phyloP scores from a whole-genome alignment of 202 grass and related monocot species.

The Elaeis oleifera region DNA sequence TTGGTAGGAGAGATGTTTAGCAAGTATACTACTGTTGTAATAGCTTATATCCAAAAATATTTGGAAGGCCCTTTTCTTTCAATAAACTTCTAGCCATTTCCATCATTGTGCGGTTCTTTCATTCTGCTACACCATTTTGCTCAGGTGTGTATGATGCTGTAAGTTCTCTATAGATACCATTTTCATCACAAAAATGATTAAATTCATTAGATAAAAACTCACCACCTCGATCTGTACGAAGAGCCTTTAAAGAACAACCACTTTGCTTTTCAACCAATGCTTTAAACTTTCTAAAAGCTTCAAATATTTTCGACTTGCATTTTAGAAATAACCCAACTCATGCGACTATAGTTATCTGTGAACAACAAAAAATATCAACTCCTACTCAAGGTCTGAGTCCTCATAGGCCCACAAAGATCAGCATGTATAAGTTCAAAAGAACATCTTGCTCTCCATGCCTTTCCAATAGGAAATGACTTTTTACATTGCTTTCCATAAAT shows the following conservation, averaged over 20 bases:
- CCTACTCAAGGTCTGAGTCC: too few species aligned
- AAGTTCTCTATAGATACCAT: not conserved
- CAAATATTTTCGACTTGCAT: too few species aligned
- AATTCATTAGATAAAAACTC: too few species aligned
- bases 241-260: too few species aligned
- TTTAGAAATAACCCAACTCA: too few species aligned
- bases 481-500: not conserved
- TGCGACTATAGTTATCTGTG: too few species aligned
- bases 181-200: too few species aligned
- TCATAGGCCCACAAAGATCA: not conserved
- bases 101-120: not conserved
- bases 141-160: not conserved
- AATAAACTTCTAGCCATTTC: not conserved
- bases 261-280: too few species aligned
- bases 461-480: not conserved
- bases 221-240: too few species aligned
- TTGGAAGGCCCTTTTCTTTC: not conserved
- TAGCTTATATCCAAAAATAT: not conserved
- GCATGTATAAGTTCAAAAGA: not conserved
- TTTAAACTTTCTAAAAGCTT: too few species aligned
- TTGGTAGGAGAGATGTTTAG: constrained; percentile 1
- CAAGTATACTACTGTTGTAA: not conserved
- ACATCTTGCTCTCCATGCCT: not conserved
- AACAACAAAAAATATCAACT: too few species aligned
- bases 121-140: not conserved